Evolutionary conservation across 306 rosid genomes (phyloP).

Genomic region (Quercus rubra): DNA sequence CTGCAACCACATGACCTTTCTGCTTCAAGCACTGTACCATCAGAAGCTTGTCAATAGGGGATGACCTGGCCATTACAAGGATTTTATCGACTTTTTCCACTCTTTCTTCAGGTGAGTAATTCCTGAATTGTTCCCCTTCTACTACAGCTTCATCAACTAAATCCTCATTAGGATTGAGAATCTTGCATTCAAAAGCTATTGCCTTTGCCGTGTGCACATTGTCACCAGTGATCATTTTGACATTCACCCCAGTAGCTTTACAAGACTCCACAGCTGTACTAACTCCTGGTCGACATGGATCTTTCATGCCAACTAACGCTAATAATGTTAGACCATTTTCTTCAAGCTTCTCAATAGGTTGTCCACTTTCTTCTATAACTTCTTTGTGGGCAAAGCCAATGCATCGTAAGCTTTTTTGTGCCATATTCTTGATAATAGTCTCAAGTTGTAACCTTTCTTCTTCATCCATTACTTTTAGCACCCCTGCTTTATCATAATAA

Average conservation of each 20-base stretch:
- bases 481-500: conserved; percentile 14
- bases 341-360: conserved; percentile 1
- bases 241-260: conserved; percentile 20
- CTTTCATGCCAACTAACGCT: conserved; percentile 21
- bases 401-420: conserved; percentile 27
- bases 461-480: conserved; percentile 4
- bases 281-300: conserved; percentile 21
- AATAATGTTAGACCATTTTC: conserved; percentile 13
- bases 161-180: conserved; percentile 1
- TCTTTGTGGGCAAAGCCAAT: conserved; percentile 20
- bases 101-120: conserved; percentile 23
- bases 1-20: conserved; percentile 29
- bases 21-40: conserved; percentile 29
- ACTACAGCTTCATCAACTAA: background rate
- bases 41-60: conserved; percentile 24
- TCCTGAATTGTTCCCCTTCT: conserved; percentile 18
- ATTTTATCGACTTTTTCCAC: conserved; percentile 11
- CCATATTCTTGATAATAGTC: conserved; percentile 16
- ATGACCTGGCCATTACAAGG: conserved; percentile 26
- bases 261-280: conserved; percentile 23
- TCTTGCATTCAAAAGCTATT: conserved; percentile 22
- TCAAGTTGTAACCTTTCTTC: conserved; percentile 2
- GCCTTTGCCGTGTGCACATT: conserved; percentile 27
- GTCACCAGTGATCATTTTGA: conserved; percentile 27
- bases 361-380: background rate